Conservation (phyloP, 2,329 filamentous ascomycete genomes). For the Colletotrichum sp. region DNA sequence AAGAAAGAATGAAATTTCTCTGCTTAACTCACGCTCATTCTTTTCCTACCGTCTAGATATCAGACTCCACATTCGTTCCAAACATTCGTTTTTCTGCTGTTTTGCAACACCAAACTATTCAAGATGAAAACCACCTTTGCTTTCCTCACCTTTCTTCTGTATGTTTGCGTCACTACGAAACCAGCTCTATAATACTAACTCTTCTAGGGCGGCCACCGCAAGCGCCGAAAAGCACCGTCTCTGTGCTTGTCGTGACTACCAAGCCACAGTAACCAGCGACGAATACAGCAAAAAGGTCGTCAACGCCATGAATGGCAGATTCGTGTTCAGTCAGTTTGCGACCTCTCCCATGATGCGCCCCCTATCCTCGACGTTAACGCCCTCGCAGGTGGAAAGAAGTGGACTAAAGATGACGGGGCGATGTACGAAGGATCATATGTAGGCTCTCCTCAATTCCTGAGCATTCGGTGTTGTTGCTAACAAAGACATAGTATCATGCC, state of each 20-base stretch:
- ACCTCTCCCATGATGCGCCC: neutral
- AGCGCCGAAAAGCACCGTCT: neutral
- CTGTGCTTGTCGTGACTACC: fast-evolving
- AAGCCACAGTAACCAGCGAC: neutral
- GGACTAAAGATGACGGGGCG: neutral
- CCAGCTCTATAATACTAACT: neutral
- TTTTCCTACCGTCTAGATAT: neutral
- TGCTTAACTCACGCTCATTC: neutral
- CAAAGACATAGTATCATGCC: neutral
- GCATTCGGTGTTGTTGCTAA: neutral
- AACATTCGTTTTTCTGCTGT: neutral
- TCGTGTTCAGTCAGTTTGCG: neutral
- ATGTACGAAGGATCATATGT: neutral
- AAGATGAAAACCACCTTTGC: neutral
- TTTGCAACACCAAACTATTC: neutral
- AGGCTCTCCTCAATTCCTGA: fast-evolving
- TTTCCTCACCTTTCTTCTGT: neutral
- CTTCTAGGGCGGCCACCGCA: neutral
- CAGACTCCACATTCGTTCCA: neutral
- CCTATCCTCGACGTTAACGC: neutral
- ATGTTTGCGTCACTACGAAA: neutral
- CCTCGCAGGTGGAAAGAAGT: neutral
- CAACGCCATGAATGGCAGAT: neutral
- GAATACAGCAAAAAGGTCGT: neutral
- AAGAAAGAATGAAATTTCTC: fast-evolving